Percentiles rank a stretch among this genome's conserved stretches.
These are phyloP conservation scores for Malassezia furfur DNA, from an alignment of 1,284 basidiomycete genomes.

Conservation along the genomic window DNA sequence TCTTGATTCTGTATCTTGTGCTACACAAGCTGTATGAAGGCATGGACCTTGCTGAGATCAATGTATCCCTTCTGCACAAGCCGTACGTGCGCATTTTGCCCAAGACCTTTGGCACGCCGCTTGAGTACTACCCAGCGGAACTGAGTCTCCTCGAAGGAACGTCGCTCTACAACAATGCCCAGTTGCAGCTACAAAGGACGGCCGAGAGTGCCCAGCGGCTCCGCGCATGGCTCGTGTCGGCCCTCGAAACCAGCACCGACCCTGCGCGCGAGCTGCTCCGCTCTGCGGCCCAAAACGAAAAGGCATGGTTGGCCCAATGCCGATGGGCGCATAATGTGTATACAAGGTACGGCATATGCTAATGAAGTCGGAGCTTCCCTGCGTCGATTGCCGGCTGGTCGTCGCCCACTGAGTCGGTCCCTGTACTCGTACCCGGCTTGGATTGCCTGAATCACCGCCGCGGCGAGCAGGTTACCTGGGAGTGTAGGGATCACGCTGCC, in stretches of 20 bases:
- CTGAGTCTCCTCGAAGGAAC: constrained; percentile 22
- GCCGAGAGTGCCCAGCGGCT: too few species aligned
- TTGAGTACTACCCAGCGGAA: constrained; percentile 23
- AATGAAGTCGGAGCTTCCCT: constrained; percentile 36
- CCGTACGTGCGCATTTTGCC: constrained; percentile 29
- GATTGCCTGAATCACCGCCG: constrained; percentile 40
- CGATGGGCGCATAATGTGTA: constrained; percentile 27
- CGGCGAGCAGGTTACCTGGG: constrained; percentile 33
- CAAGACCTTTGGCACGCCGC: constrained; percentile 18
- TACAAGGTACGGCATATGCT: constrained; percentile 4
- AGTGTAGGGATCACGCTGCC: background rate
- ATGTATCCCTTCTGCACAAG: constrained; percentile 5
- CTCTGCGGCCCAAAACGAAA: background rate
- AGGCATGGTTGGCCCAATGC: constrained; percentile 19
- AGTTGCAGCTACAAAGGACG: background rate
- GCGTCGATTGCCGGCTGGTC: constrained; percentile 19
- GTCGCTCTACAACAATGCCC: constrained; percentile 17
- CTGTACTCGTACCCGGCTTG: constrained; percentile 38
- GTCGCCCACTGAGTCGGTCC: background rate
- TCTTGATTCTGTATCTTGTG: constrained; percentile 4
- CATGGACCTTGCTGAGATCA: background rate
- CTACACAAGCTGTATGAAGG: background rate
- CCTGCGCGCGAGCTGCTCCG: too few species aligned
- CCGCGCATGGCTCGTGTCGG: too few species aligned
- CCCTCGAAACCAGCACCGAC: too few species aligned